A percentile compares a stretch with the other conserved stretches of the same genome.
phyloP scores from a whole-genome alignment of 2,329 filamentous ascomycete genomes.

The Penicillium verrucosum region DNA sequence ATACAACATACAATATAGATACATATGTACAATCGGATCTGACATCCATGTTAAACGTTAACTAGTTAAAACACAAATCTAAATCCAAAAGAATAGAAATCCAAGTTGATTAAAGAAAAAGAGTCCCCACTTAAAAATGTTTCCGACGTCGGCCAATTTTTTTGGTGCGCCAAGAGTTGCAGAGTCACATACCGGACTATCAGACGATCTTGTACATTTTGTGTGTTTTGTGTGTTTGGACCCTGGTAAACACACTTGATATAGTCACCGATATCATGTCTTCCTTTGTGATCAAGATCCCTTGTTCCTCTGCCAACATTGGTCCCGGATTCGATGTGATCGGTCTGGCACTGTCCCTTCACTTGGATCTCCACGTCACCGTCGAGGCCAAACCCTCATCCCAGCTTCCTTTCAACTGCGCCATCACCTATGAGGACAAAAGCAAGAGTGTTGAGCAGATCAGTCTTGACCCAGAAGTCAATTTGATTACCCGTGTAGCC shows the following conservation, averaged over 20 bases:
- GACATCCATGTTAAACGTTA: neutral
- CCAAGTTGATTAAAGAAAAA: neutral
- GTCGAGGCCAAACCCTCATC: conserved; percentile 55
- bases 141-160: conserved; percentile 24
- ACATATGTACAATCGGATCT: neutral
- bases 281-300: conserved; percentile 71
- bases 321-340: conserved; percentile 98
- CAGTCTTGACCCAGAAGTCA: conserved; percentile 76
- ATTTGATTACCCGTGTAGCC: conserved; percentile 90
- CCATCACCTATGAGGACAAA: conserved; percentile 83
- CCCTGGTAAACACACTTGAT: neutral
- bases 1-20: too few relatives aligned
- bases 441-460: conserved; percentile 70
- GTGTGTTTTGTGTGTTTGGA: neutral
- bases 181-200: conserved; percentile 16
- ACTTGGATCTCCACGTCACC: conserved; percentile 83
- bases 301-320: conserved; percentile 96
- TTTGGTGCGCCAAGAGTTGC: conserved; percentile 21
- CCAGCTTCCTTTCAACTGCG: conserved; percentile 60
- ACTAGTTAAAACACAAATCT: neutral
- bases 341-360: conserved; percentile 84
- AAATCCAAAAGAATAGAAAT: neutral
- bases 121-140: conserved; percentile 7
- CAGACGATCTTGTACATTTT: neutral
- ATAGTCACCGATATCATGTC: conserved; percentile 16